These are phyloP conservation scores for Tulasnella sp. DNA, from an alignment of 768 basidiomycete genomes.

Conservation along the genomic window DNA sequence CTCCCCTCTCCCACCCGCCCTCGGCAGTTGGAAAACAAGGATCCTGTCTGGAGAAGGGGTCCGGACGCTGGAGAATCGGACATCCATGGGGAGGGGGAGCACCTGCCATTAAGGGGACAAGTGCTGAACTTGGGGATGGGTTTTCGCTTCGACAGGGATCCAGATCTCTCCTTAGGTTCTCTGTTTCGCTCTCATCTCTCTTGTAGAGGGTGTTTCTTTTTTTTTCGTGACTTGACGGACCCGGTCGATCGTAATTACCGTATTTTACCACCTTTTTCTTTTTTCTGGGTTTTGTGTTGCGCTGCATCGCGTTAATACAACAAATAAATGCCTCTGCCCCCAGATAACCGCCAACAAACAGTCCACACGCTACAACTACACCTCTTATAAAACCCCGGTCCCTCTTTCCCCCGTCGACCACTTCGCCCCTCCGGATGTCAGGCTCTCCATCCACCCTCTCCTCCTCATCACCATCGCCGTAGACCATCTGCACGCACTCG, in stretches of 20 bases:
- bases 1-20: not conserved
- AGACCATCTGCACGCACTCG: not conserved
- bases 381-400: not conserved
- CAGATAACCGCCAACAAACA: constrained; percentile 3
- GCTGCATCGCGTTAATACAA: not conserved
- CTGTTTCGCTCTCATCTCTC: no score
- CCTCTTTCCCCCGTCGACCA: not conserved
- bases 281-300: not conserved
- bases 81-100: not conserved
- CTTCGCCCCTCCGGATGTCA: not conserved
- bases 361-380: not conserved
- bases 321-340: not conserved
- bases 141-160: not conserved
- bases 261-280: not conserved
- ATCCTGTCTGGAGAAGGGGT: not conserved
- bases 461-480: not conserved
- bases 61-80: not conserved
- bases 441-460: constrained; percentile 9
- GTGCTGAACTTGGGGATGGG: not conserved
- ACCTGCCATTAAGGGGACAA: not conserved
- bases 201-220: not conserved
- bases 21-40: not conserved
- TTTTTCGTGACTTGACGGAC: not conserved
- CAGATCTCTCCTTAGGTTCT: not conserved
- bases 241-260: constrained; percentile 7